phyloP scores from a whole-genome alignment of 2,329 filamentous ascomycete species.

The Bretziella fagacearum region DNA sequence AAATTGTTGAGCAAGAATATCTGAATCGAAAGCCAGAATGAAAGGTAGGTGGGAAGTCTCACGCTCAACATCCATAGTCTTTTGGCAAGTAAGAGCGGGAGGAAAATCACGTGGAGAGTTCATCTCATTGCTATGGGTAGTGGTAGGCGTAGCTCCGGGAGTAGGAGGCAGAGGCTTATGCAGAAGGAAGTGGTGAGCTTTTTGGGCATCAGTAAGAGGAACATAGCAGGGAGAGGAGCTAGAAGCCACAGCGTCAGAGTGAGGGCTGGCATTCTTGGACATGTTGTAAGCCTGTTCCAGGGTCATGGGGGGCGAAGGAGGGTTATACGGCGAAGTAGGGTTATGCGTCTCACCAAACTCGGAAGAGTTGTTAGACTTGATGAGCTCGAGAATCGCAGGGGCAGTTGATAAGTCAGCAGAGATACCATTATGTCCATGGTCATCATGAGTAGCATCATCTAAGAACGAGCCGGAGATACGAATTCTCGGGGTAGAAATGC shows the following conservation, averaged over 20 bases:
- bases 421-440: conserved; percentile 20
- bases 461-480: conserved; percentile 27
- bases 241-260: conserved; percentile 22
- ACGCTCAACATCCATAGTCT: too few species aligned
- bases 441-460: conserved; percentile 31
- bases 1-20: conserved; percentile 64
- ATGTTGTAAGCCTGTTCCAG: conserved; percentile 31
- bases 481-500: conserved; percentile 17
- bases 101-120: neutral
- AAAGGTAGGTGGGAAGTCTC: conserved; percentile 52
- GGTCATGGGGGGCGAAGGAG: conserved; percentile 31
- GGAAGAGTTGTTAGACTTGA: neutral
- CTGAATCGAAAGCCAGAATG: conserved; percentile 64
- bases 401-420: conserved; percentile 35
- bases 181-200: conserved; percentile 25
- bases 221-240: conserved; percentile 23
- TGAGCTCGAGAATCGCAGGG: conserved; percentile 14
- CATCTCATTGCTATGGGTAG: conserved; percentile 22
- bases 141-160: conserved; percentile 32
- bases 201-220: neutral
- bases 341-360: neutral
- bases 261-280: conserved; percentile 16
- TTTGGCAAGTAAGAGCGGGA: conserved; percentile 11
- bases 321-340: conserved; percentile 15
- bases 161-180: conserved; percentile 32